A percentile compares a stretch with the other conserved stretches of the same genome.
phyloP scores from a whole-genome alignment of 805 yeast species.

The Kuraishia ogatae region DNA sequence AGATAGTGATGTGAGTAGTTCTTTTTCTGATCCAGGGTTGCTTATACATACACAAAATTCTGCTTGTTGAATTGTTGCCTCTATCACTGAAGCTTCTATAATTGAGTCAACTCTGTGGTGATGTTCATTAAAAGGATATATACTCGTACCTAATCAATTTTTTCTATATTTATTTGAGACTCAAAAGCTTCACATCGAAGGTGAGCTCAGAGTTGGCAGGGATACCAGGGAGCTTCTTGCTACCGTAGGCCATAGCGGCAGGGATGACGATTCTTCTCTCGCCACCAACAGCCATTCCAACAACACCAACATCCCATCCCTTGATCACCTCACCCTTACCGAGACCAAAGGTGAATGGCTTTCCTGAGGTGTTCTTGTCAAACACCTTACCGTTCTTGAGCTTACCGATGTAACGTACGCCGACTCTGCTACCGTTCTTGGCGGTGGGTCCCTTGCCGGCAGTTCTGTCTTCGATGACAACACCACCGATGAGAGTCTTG shows the following conservation, averaged over 20 bases:
- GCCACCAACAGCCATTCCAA: conserved; percentile 98
- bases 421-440: conserved; percentile 83
- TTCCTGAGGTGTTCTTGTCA: conserved; percentile 95
- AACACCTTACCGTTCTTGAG: conserved; percentile 93
- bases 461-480: conserved; percentile 86
- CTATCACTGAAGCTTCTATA: too few relatives aligned
- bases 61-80: too few relatives aligned
- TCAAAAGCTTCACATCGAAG: conserved; percentile 89
- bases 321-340: conserved; percentile 98
- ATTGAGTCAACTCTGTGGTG: not conserved
- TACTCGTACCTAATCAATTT: not conserved
- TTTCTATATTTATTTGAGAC: conserved; percentile 48
- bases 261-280: conserved; percentile 97
- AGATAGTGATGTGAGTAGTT: too few relatives aligned
- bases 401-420: conserved; percentile 97
- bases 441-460: conserved; percentile 83
- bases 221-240: conserved; percentile 88
- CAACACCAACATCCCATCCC: conserved; percentile 98
- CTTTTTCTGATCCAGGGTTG: too few relatives aligned
- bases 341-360: conserved; percentile 84
- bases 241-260: conserved; percentile 94
- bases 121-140: not conserved
- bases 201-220: conserved; percentile 97
- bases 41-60: too few relatives aligned
- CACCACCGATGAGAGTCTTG: conserved; percentile 87